Conservation (phyloP, 2,329 filamentous ascomycete species). For the Ophiobolus disseminans region DNA sequence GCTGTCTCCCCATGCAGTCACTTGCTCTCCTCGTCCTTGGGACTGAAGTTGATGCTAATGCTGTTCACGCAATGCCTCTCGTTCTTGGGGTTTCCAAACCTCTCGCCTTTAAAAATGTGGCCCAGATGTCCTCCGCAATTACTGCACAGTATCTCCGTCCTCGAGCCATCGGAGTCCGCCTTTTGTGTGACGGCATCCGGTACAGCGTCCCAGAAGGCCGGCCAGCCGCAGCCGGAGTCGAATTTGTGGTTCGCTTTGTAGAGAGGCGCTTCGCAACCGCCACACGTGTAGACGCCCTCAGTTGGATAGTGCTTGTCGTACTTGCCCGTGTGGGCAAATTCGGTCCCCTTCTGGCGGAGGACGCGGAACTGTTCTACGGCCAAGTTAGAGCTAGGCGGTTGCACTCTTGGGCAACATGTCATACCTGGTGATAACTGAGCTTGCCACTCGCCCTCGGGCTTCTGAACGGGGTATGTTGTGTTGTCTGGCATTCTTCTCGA, state of each 20-base stretch:
- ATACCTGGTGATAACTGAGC: slow-evolving; percentile 77
- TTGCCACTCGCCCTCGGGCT: slow-evolving; percentile 84
- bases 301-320: slow-evolving; percentile 86
- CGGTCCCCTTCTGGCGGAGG: slow-evolving; percentile 90
- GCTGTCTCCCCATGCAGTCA: slow-evolving; percentile 15
- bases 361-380: slow-evolving; percentile 89
- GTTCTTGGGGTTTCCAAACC: slow-evolving; percentile 83
- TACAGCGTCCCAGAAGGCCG: slow-evolving; percentile 94
- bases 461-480: slow-evolving; percentile 81
- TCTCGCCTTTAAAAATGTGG: slow-evolving; percentile 91
- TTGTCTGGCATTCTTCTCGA: slow-evolving; percentile 55
- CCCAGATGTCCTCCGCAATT: slow-evolving; percentile 94
- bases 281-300: slow-evolving; percentile 83
- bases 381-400: slow-evolving; percentile 7
- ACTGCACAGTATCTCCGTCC: slow-evolving; percentile 92
- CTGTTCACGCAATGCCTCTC: slow-evolving; percentile 98
- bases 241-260: slow-evolving; percentile 97
- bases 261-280: slow-evolving; percentile 83
- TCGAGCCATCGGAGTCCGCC: slow-evolving; percentile 75
- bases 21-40: slow-evolving; percentile 67
- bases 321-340: slow-evolving; percentile 77
- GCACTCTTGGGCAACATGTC: slow-evolving; percentile 15
- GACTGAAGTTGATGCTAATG: slow-evolving; percentile 82
- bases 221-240: slow-evolving; percentile 95
- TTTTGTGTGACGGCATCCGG: slow-evolving; percentile 86